phyloP scores from a whole-genome alignment of 2,329 filamentous ascomycete genomes.

The Penicillium glabrum region DNA sequence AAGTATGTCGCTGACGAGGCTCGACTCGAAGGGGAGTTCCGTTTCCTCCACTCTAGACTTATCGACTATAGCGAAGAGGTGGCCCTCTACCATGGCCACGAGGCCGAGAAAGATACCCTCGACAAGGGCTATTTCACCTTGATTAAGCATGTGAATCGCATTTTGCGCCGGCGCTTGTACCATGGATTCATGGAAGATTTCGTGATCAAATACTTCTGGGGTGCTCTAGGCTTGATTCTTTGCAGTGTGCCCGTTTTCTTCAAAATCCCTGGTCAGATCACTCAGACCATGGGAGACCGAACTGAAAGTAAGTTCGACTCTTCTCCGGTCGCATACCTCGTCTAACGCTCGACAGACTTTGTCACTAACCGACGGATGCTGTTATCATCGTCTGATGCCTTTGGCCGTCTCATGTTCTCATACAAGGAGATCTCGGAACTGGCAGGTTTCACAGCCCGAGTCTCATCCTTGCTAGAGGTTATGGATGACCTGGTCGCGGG shows the following conservation, averaged over 20 bases:
- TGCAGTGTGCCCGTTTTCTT: constrained; percentile 97
- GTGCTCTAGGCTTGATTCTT: constrained; percentile 82
- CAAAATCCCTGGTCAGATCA: constrained; percentile 73
- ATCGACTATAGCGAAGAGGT: constrained; percentile 97
- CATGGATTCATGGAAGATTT: constrained; percentile 99
- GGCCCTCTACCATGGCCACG: constrained; percentile 85
- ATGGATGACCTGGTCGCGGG: constrained; percentile 91
- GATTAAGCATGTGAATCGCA: constrained; percentile 98
- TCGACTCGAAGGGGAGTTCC: constrained; percentile 89
- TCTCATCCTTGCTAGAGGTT: constrained; percentile 84
- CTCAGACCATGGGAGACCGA: constrained; percentile 52
- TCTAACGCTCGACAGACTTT: constrained; percentile 57
- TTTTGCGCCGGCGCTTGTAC: constrained; percentile 84
- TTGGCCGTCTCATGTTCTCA: constrained; percentile 94
- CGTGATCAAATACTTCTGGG: constrained; percentile 99
- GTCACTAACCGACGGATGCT: constrained; percentile 93
- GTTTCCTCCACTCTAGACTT: constrained; percentile 88
- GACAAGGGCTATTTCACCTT: constrained; percentile 99
- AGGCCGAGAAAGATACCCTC: constrained; percentile 91
- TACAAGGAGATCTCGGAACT: constrained; percentile 97
- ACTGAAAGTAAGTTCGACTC: constrained; percentile 54
- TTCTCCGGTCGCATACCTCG: background rate
- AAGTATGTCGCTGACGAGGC: constrained; percentile 98
- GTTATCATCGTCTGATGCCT: constrained; percentile 89
- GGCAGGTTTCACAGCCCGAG: constrained; percentile 90